These are phyloP conservation scores for Roridomyces roridus DNA, from an alignment of 768 basidiomycete species.

Conservation along the genomic window DNA sequence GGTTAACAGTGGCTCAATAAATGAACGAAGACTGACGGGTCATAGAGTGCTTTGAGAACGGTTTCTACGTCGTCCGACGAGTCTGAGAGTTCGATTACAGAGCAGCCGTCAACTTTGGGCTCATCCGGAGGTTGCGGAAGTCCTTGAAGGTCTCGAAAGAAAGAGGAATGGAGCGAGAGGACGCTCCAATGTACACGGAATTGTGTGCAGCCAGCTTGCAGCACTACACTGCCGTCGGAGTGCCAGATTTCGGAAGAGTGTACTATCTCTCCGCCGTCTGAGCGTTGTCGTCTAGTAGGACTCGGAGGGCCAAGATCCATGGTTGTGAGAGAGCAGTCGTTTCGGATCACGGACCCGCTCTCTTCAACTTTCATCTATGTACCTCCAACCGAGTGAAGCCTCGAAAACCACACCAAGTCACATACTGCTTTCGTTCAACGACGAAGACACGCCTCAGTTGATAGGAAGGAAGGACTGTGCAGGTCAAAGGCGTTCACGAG, in stretches of 20 bases:
- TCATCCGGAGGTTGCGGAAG: constrained; percentile 18
- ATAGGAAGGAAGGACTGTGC: no score
- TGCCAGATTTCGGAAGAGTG: constrained; percentile 25
- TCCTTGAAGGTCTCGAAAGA: constrained; percentile 21
- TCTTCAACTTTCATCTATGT: no score
- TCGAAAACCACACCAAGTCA: no score
- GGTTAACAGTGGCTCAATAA: neutral
- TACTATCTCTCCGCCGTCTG: neutral
- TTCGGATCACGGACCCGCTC: no score
- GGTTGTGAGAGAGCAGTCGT: no score
- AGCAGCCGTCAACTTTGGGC: constrained; percentile 21
- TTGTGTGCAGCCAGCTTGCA: constrained; percentile 22
- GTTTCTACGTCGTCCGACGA: constrained; percentile 15
- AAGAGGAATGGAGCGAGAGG: constrained; percentile 22
- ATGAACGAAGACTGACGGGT: constrained; percentile 6
- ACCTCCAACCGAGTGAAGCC: no score
- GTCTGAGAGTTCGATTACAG: constrained; percentile 22
- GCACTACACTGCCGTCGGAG: constrained; percentile 27
- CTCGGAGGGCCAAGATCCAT: no score
- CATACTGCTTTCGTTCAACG: no score
- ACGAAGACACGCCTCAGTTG: no score
- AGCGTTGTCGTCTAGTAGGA: neutral
- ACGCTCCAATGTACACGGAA: constrained; percentile 31
- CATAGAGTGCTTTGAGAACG: constrained; percentile 21
- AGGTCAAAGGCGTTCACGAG: no score